A percentile compares a stretch with the other conserved stretches of the same genome.
These are phyloP conservation scores for Euphorbia celastroides DNA, from an alignment of 441 rosid species.

Conservation along the genomic window DNA sequence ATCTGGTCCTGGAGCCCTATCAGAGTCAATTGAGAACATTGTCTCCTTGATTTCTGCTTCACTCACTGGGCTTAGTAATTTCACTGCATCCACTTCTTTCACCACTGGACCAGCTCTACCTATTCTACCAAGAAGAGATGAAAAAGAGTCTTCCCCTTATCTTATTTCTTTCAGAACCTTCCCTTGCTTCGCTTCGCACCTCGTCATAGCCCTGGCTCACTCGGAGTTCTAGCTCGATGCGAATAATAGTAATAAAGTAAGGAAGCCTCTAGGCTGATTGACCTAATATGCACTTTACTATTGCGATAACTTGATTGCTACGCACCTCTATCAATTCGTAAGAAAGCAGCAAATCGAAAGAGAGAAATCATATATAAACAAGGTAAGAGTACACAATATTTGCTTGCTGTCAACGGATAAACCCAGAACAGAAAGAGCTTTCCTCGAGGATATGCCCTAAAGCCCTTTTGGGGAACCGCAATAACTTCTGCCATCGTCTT, in stretches of 20 bases:
- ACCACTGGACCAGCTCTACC: not conserved
- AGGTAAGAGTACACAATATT: not conserved
- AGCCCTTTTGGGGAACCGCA: too few relatives aligned
- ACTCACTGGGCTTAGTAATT: not conserved
- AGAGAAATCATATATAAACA: not conserved
- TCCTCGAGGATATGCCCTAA: too few relatives aligned
- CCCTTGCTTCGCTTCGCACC: not conserved
- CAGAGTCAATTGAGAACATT: conserved; percentile 1
- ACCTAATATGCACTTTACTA: too few relatives aligned
- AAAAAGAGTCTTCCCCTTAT: not conserved
- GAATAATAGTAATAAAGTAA: too few relatives aligned
- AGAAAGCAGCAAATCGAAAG: not conserved
- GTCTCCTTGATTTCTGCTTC: not conserved
- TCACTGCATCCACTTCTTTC: conserved; percentile 1
- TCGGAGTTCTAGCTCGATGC: too few relatives aligned
- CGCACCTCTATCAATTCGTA: too few relatives aligned
- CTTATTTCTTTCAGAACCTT: not conserved
- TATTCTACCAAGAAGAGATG: not conserved
- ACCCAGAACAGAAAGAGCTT: not conserved
- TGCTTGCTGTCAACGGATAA: not conserved
- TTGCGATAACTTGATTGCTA: too few relatives aligned
- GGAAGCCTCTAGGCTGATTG: too few relatives aligned
- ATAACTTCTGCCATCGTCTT: too few relatives aligned
- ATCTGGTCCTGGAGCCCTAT: not conserved
- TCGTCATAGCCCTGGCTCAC: too few relatives aligned